phyloP scores from a whole-genome alignment of 768 basidiomycete species.

The Pulveroboletus ravenelii region DNA sequence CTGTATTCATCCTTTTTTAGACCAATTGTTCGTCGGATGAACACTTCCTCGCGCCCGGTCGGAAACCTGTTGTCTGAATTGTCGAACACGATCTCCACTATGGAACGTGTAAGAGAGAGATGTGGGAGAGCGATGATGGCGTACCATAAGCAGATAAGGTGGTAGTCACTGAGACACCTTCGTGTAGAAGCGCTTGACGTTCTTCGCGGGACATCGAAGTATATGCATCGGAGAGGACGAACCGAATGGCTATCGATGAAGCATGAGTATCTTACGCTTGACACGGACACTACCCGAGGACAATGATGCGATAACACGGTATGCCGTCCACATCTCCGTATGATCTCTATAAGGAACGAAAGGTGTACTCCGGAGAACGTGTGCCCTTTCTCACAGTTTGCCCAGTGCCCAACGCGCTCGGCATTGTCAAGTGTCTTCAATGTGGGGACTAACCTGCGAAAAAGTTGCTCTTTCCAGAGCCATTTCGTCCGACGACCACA shows the following conservation, averaged over 20 bases:
- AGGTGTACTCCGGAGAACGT: background rate
- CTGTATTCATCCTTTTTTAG: slow-evolving; percentile 99
- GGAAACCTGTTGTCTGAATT: slow-evolving; percentile 93
- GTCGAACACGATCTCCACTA: slow-evolving; percentile 91
- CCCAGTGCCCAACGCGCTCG: background rate
- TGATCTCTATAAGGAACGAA: background rate
- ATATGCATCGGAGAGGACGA: slow-evolving; percentile 96
- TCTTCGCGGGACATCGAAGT: slow-evolving; percentile 94
- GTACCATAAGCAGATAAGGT: slow-evolving; percentile 89
- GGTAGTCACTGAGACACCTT: slow-evolving; percentile 82
- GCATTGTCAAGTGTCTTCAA: background rate
- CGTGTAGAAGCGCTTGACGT: slow-evolving; percentile 87
- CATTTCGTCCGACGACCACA: slow-evolving; percentile 96
- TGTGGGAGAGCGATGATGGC: slow-evolving; percentile 9
- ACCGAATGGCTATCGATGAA: slow-evolving; percentile 72
- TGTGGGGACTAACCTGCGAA: slow-evolving; percentile 67
- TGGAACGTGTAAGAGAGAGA: background rate
- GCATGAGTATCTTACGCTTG: slow-evolving; percentile 1
- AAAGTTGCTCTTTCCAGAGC: slow-evolving; percentile 98
- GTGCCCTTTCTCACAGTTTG: background rate
- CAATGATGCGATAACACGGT: background rate
- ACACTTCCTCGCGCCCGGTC: slow-evolving; percentile 81
- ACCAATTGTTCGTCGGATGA: slow-evolving; percentile 90
- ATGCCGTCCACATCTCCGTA: background rate
- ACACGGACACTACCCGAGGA: background rate